Conservation (phyloP, 306 rosid genomes). For the Coriaria nepalensis region DNA sequence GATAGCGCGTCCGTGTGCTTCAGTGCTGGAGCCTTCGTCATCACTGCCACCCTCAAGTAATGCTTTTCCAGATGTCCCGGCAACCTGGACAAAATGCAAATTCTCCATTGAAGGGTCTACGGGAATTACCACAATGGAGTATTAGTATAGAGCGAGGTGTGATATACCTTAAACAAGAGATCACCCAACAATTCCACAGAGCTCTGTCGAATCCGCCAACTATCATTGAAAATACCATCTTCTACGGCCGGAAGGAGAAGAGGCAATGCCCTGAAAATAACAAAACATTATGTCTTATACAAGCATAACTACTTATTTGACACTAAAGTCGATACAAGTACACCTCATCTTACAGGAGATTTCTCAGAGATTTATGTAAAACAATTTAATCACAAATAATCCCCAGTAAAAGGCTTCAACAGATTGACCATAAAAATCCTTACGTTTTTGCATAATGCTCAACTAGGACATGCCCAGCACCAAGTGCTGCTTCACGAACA, state of each 20-base stretch:
- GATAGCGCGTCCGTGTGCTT: slow-evolving; percentile 98
- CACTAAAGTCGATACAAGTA: too few species aligned
- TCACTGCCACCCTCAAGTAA: slow-evolving; percentile 99
- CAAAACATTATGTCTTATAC: not conserved
- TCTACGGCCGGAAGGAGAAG: slow-evolving; percentile 94
- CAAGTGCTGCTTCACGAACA: slow-evolving; percentile 94
- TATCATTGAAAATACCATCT: slow-evolving; percentile 94
- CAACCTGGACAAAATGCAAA: slow-evolving; percentile 50
- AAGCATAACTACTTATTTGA: not conserved
- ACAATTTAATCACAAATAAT: too few species aligned
- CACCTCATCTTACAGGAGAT: too few species aligned
- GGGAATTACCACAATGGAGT: slow-evolving; percentile 6
- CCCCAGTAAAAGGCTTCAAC: not conserved
- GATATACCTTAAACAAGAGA: slow-evolving; percentile 76
- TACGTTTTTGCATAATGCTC: slow-evolving; percentile 98
- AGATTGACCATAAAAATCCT: slow-evolving; percentile 14
- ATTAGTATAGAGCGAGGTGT: not conserved
- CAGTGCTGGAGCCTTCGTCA: slow-evolving; percentile 98
- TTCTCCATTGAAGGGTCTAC: not conserved
- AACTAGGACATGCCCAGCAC: slow-evolving; percentile 94
- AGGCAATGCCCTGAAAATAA: slow-evolving; percentile 61
- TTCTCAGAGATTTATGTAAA: too few species aligned
- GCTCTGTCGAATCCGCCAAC: slow-evolving; percentile 96
- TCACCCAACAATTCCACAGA: slow-evolving; percentile 94
- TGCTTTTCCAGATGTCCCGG: slow-evolving; percentile 99